phyloP scores from a whole-genome alignment of 805 yeast species.

The Saturnispora mendoncae region DNA sequence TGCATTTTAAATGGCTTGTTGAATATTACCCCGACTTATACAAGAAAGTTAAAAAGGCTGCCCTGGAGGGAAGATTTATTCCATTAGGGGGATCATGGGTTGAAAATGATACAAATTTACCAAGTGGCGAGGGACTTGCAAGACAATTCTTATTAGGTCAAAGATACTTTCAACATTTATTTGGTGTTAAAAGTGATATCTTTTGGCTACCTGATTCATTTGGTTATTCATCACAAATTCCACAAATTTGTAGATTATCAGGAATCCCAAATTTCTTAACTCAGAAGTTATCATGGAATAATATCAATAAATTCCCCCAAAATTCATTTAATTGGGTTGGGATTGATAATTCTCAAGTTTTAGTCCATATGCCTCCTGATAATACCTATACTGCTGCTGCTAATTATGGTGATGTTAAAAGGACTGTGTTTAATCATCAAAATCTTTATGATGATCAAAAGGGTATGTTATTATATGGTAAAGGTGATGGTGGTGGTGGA shows the following conservation, averaged over 20 bases:
- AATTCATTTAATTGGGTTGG: constrained; percentile 94
- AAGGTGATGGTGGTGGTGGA: constrained; percentile 99
- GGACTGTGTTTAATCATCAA: constrained; percentile 76
- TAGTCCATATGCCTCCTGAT: constrained; percentile 97
- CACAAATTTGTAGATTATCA: constrained; percentile 83
- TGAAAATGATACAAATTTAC: constrained; percentile 92
- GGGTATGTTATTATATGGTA: constrained; percentile 77
- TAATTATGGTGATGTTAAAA: constrained; percentile 82
- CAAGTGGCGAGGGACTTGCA: constrained; percentile 84
- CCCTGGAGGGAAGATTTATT: constrained; percentile 63
- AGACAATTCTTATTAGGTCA: constrained; percentile 91
- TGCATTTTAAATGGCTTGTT: constrained; percentile 88
- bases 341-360: constrained; percentile 84
- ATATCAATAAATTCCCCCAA: constrained; percentile 83
- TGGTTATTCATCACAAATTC: constrained; percentile 92
- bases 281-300: constrained; percentile 94
- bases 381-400: constrained; percentile 93
- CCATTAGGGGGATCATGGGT: constrained; percentile 99
- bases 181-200: constrained; percentile 64
- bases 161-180: constrained; percentile 68
- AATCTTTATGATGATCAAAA: constrained; percentile 72
- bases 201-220: constrained; percentile 98
- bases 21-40: constrained; percentile 80
- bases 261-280: constrained; percentile 82
- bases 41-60: constrained; percentile 53